Base-by-base conservation (phyloP, 192 early-diverging fungal genomes). In the Coemansia sp. region DNA sequence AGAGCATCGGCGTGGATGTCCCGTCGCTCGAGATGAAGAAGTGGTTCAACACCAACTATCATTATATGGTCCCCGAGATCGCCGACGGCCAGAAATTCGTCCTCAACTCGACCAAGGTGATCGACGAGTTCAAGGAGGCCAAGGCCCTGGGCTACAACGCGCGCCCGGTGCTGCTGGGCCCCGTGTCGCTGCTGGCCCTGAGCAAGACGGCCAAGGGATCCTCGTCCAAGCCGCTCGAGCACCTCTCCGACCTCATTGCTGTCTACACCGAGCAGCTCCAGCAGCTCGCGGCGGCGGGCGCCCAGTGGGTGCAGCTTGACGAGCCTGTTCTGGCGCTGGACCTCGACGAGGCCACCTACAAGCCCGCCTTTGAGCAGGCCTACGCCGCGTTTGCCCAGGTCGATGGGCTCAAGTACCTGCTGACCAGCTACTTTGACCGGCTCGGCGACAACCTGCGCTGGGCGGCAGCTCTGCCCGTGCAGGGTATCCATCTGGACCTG, bases 21-120 rank as follows among this genome's bases (percentile, higher is more conserved):
- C 87, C 87, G 42, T 90, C 94, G 43, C 85, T 92, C 64, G 92
- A 96, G 76, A 98, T 98, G 95, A 93, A 93, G 82, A 98, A 98
- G 78, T 98, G 89, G 91, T 98, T 96, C 66, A 92, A 96, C 72
- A 95, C 95, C 56, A 98, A 98, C 86, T 98, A 88, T 77, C 82
- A 89, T 54, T 90, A 78, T 65, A 91, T 92, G 47, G 92, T 95
- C 23, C 91, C 92, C 20, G 88, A 91, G 73, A 84, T 98, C 45
- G 76, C 81, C 37, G 74, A 81, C 47, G 60, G 77, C 63, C 86
- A 89, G 51, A 57, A 74, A 30, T 95, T 98, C 67, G 63, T 60
- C 13, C 76, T 96, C 45, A 59, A 70, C 41, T 51, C 65, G 30
- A 70, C 72, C 45, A 88, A 90, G 77, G 78, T 87, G 29, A 56